phyloP scores from a whole-genome alignment of 75 land plant genomes.

The Pseudotsuga menziesii region DNA sequence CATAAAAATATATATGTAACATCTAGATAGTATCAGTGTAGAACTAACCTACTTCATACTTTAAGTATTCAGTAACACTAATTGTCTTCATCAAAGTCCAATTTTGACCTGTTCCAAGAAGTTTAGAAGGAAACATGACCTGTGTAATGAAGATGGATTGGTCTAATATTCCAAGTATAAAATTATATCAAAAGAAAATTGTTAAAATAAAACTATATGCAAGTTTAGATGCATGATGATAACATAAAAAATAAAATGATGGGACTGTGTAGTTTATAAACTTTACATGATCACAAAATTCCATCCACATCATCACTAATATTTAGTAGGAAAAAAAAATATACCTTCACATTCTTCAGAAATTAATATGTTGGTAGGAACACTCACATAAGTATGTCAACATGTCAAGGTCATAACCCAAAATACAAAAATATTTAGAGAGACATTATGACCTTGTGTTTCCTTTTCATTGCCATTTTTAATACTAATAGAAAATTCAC shows the following conservation, averaged over 20 bases:
- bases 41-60: constrained; percentile 86
- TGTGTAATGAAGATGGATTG: constrained; percentile 13
- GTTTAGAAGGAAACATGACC: constrained; percentile 96
- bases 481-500: too few relatives aligned
- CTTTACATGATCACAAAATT: background rate
- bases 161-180: background rate
- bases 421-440: too few relatives aligned
- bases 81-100: constrained; percentile 98
- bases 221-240: background rate
- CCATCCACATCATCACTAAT: background rate
- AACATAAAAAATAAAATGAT: background rate
- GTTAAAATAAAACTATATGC: background rate
- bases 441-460: too few relatives aligned
- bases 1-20: background rate
- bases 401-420: too few relatives aligned
- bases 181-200: background rate
- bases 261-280: background rate
- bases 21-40: background rate
- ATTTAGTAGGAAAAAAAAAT: background rate
- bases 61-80: constrained; percentile 96
- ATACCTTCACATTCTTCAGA: too few relatives aligned
- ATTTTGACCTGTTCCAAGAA: constrained; percentile 85
- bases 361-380: background rate
- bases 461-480: too few relatives aligned
- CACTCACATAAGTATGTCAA: too few relatives aligned